Evolutionary conservation across 441 rosid species (phyloP).

Genomic region (Gossypium schwendimanii): DNA sequence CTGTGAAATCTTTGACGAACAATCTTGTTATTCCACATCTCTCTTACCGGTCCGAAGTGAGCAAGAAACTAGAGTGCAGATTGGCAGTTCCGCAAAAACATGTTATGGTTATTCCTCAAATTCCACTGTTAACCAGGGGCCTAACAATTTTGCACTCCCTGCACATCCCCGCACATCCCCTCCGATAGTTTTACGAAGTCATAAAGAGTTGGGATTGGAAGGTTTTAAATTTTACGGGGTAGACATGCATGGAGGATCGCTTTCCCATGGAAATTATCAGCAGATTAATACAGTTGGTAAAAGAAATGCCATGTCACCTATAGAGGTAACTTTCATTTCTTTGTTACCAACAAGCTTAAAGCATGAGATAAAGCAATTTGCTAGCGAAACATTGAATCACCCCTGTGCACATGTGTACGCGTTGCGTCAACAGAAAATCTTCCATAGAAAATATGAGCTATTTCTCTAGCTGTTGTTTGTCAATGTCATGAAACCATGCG

Average conservation of each 20-base stretch:
- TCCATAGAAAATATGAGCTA: background rate
- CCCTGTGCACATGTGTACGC: background rate
- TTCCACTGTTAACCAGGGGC: slow-evolving; percentile 11
- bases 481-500: background rate
- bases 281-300: slow-evolving; percentile 18
- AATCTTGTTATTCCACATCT: slow-evolving; percentile 21
- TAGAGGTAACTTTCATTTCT: slow-evolving; percentile 34
- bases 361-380: background rate
- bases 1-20: slow-evolving; percentile 39
- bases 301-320: slow-evolving; percentile 34
- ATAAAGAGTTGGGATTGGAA: slow-evolving; percentile 8
- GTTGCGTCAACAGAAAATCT: background rate
- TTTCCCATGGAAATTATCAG: slow-evolving; percentile 17
- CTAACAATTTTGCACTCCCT: slow-evolving; percentile 8
- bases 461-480: background rate
- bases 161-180: slow-evolving; percentile 12
- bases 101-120: slow-evolving; percentile 19
- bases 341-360: background rate
- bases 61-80: slow-evolving; percentile 31
- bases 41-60: slow-evolving; percentile 16
- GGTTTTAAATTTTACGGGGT: slow-evolving; percentile 5
- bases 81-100: slow-evolving; percentile 18
- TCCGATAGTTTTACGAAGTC: slow-evolving; percentile 1
- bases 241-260: slow-evolving; percentile 8
- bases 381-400: background rate